phyloP scores from a whole-genome alignment of 352 stramenopile genomes.

The Pythium utonaiense region DNA sequence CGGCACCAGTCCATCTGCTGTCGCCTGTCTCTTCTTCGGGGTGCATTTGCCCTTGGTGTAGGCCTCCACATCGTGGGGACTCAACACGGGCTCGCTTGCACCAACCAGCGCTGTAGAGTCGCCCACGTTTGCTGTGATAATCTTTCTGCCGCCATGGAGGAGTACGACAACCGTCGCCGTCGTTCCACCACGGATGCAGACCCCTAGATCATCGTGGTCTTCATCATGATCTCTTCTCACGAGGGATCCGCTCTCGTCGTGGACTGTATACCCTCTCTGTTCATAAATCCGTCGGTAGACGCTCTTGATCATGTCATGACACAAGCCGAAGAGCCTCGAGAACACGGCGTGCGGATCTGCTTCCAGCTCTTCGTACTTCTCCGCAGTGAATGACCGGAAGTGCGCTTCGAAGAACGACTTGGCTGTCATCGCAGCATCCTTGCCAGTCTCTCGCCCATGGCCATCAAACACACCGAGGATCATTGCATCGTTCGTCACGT shows the following conservation, averaged over 20 bases:
- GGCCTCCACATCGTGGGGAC: conserved; percentile 23
- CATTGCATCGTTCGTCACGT: conserved; percentile 32
- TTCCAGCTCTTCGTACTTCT: conserved; percentile 52
- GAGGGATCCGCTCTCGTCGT: conserved; percentile 63
- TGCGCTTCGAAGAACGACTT: conserved; percentile 60
- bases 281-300: conserved; percentile 66
- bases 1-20: not conserved
- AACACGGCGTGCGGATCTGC: conserved; percentile 49
- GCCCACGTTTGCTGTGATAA: conserved; percentile 82
- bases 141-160: conserved; percentile 55
- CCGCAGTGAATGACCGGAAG: conserved; percentile 41
- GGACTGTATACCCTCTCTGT: conserved; percentile 46
- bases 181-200: conserved; percentile 87
- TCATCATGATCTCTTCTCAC: conserved; percentile 35
- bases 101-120: conserved; percentile 63
- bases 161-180: conserved; percentile 83
- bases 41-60: conserved; percentile 6
- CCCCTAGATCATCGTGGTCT: conserved; percentile 28
- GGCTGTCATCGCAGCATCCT: conserved; percentile 59
- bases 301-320: conserved; percentile 60
- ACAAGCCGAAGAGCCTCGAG: conserved; percentile 44
- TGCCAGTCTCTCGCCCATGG: conserved; percentile 75
- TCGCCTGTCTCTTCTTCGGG: not conserved
- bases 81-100: conserved; percentile 22
- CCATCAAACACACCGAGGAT: conserved; percentile 85